phyloP scores from a whole-genome alignment of 176 grass and related monocot species.

The Dactylis glomerata region DNA sequence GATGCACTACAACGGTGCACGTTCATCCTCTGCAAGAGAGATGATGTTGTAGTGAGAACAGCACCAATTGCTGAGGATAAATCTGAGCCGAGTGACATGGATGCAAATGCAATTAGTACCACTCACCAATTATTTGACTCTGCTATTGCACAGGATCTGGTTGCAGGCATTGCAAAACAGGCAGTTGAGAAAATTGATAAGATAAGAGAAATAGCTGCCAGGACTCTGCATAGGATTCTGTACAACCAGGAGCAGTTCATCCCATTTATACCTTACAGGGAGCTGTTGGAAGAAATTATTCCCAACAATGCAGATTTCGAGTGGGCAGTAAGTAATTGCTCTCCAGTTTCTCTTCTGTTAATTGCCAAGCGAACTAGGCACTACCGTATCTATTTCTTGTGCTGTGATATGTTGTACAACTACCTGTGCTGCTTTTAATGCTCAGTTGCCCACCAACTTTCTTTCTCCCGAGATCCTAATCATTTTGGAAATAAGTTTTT shows the following conservation, averaged over 20 bases:
- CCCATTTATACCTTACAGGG: conserved; percentile 65
- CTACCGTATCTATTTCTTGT: conserved; percentile 6
- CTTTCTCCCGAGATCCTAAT: neutral
- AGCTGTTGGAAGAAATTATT: conserved; percentile 74
- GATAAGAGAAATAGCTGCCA: conserved; percentile 83
- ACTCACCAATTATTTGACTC: conserved; percentile 49
- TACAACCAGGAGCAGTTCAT: conserved; percentile 59
- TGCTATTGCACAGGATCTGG: conserved; percentile 57
- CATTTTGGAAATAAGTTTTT: conserved; percentile 8
- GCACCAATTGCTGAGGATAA: neutral
- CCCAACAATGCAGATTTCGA: conserved; percentile 57
- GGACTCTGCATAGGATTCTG: conserved; percentile 73
- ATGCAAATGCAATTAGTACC: conserved; percentile 25
- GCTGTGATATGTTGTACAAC: conserved; percentile 18
- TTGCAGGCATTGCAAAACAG: conserved; percentile 84
- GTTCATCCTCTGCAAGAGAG: conserved; percentile 76
- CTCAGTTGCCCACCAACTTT: neutral
- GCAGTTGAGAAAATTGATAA: conserved; percentile 97
- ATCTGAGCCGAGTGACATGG: conserved; percentile 19
- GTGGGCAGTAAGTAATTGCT: conserved; percentile 68
- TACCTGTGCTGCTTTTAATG: conserved; percentile 21
- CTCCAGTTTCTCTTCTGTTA: conserved; percentile 15
- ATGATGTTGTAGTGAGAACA: conserved; percentile 32
- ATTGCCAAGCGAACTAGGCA: neutral
- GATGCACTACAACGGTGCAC: conserved; percentile 77